phyloP scores from a whole-genome alignment of 176 grass and related monocot species.

The Carex myosuroides region DNA sequence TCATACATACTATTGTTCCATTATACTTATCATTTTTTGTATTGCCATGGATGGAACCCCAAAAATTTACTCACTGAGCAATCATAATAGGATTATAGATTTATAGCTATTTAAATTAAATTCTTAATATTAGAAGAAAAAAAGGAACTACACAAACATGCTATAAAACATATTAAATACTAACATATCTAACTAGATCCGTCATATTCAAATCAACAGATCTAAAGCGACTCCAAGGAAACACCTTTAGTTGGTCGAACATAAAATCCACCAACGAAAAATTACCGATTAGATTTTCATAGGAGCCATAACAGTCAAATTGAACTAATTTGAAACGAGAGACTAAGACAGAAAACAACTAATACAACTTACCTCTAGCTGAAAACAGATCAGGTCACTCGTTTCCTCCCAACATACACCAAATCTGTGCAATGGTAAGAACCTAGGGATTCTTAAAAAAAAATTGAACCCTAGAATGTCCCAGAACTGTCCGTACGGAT shows the following conservation, averaged over 20 bases:
- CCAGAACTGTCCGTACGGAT: not conserved
- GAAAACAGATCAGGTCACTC: slow-evolving; percentile 22
- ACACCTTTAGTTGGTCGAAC: not conserved
- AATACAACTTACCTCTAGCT: not conserved
- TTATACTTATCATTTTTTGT: not conserved
- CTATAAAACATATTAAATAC: not conserved
- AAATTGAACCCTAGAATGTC: not conserved
- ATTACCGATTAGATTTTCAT: not conserved
- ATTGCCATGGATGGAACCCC: not conserved
- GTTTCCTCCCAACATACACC: slow-evolving; percentile 5
- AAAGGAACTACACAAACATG: not conserved
- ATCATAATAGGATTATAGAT: not conserved
- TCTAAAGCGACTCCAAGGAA: not conserved
- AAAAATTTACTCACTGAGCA: not conserved
- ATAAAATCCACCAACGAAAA: not conserved
- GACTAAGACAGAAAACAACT: not conserved
- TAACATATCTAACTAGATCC: not conserved
- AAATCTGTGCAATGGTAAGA: slow-evolving; percentile 1
- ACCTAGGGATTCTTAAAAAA: not conserved
- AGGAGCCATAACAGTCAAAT: not conserved
- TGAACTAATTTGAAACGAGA: slow-evolving; percentile 4
- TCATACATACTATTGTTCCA: not conserved
- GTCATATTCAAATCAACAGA: not conserved
- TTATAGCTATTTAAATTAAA: not conserved
- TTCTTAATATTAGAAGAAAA: not conserved